Evolutionary conservation across 2,329 filamentous ascomycete genomes (phyloP), one percentile per base, ranked within the genome.

Genomic region (Aspergillus phoenicis): DNA sequence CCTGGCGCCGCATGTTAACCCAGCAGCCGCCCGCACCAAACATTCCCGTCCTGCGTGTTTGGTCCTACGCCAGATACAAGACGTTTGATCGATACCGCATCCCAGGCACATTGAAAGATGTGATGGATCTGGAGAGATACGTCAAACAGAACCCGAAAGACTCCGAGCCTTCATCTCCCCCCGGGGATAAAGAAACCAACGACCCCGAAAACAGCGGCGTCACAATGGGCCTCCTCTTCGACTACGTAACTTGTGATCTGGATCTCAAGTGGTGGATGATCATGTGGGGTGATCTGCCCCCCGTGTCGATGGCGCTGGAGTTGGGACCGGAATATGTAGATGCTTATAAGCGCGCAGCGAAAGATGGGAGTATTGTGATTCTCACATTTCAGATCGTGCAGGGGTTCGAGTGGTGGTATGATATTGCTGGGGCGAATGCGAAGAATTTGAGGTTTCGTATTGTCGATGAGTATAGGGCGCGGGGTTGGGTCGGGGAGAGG

Each of bases 1-100:
- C 30, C 52, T 53, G 52, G 52, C 52, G 52, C 22, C 52, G 52
- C 5, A 53, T 53, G 52, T 22, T 53, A 11, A 39, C 24, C 8
- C 33, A 39, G 30, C 52, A 53, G 11, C 52, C 20, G 10, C 52
- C 52, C 41, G 5, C 22, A 22, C 41, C 41, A 5, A 10, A 45
- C 22, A 20, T 45, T 20, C 20, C 41, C 10, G 41, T 45, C 2
- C 17, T 45, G 1, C 41, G 41, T 20, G 20, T 45, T 8, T 45
- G 41, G 41, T 11, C 41, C 41, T 22, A 11, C 13, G 11, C 41
- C 20, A 3, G 22, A 5, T 20, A 13, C 22, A 13, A 22, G 13
- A 24, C 20, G 5, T 45, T 20, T 13, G 41, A 20, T 13, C 10
- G 10, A 2, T 45, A 22, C 20, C 20, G 17, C 2, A 24, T 45